Percentiles rank a stretch among this genome's conserved stretches.
phyloP scores from a whole-genome alignment of 2,329 filamentous ascomycete species.

The Pseudopithomyces maydicus region DNA sequence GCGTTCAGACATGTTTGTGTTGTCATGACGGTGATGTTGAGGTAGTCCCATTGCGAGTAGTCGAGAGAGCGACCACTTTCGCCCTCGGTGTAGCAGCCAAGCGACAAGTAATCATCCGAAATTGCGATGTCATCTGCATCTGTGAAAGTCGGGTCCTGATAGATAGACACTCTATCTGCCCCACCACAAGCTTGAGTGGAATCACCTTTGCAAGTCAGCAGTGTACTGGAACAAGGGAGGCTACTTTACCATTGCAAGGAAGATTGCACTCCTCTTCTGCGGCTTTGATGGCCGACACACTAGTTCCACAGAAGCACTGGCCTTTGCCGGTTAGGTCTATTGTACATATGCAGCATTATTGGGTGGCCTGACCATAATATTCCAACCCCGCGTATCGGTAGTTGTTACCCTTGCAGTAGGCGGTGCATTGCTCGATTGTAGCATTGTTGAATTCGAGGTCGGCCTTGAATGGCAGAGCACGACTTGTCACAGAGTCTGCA shows the following conservation, averaged over 20 bases:
- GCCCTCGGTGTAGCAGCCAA: conserved; percentile 50
- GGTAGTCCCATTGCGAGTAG: conserved; percentile 32
- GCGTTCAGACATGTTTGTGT: conserved; percentile 45
- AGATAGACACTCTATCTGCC: conserved; percentile 31
- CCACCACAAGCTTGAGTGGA: conserved; percentile 22
- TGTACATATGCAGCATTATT: not conserved
- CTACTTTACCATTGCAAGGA: conserved; percentile 21
- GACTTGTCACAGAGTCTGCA: conserved; percentile 27
- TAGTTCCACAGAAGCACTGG: conserved; percentile 27
- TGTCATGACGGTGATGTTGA: conserved; percentile 40
- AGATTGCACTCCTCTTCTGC: conserved; percentile 22
- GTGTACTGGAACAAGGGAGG: not conserved
- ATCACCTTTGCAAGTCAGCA: conserved; percentile 12
- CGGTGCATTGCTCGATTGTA: conserved; percentile 42
- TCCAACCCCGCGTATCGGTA: conserved; percentile 38
- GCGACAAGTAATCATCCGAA: conserved; percentile 27
- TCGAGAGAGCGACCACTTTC: conserved; percentile 30
- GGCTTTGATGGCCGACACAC: conserved; percentile 14
- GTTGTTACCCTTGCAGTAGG: conserved; percentile 45
- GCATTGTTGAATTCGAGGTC: conserved; percentile 35
- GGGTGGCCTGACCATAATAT: conserved; percentile 14
- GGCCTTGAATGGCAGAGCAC: conserved; percentile 32
- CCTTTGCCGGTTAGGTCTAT: conserved; percentile 5
- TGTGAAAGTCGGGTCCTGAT: conserved; percentile 44
- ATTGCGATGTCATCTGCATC: conserved; percentile 25